A percentile compares a stretch with the other conserved stretches of the same genome.
phyloP scores from a whole-genome alignment of 768 basidiomycete species.

The Termitomyces titanicus region DNA sequence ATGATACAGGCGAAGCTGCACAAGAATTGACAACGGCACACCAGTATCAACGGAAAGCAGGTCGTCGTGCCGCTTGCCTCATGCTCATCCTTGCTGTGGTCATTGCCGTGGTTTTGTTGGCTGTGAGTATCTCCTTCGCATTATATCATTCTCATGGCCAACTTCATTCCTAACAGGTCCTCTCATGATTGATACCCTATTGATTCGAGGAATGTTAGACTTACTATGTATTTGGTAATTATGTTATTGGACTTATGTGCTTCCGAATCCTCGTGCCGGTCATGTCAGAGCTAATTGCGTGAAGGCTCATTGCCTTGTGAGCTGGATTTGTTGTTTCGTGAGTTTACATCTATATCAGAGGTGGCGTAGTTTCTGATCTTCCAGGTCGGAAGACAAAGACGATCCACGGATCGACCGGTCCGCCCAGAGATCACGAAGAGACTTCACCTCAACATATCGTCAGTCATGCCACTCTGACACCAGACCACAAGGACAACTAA shows the following conservation, averaged over 20 bases:
- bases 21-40: slow-evolving; percentile 87
- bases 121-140: slow-evolving; percentile 55
- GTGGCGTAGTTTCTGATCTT: neutral
- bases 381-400: too few relatives aligned
- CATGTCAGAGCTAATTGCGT: neutral
- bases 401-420: too few relatives aligned
- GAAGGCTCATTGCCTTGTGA: too few relatives aligned
- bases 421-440: too few relatives aligned
- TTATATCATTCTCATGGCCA: neutral
- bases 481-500: neutral
- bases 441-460: too few relatives aligned
- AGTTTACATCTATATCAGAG: neutral
- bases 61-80: slow-evolving; percentile 84
- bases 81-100: slow-evolving; percentile 87
- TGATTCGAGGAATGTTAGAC: slow-evolving; percentile 1
- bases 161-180: slow-evolving; percentile 4
- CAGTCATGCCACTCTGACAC: too few relatives aligned
- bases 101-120: slow-evolving; percentile 82
- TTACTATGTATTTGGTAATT: slow-evolving; percentile 14
- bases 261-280: neutral
- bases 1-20: slow-evolving; percentile 78
- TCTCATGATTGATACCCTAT: slow-evolving; percentile 13
- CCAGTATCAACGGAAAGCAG: slow-evolving; percentile 93
- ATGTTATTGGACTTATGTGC: slow-evolving; percentile 1
- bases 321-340: too few relatives aligned